Percentiles rank a stretch among this genome's conserved stretches.
Conservation (phyloP, 2,329 filamentous ascomycete genomes). For the Phaeophleospora eucalypticola region DNA sequence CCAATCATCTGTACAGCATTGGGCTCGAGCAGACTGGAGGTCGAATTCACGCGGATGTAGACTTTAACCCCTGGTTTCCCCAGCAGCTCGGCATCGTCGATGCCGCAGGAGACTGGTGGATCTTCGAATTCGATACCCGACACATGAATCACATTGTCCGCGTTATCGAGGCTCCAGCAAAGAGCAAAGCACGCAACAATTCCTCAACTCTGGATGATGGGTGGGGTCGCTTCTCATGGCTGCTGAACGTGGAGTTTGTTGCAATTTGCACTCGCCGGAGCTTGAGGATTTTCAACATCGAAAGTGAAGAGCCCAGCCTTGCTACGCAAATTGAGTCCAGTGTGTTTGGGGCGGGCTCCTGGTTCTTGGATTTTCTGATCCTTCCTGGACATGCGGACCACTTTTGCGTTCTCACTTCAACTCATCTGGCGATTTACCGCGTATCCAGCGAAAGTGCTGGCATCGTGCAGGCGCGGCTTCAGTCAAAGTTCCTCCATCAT, state of each 20-base stretch:
- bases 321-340: slow-evolving; percentile 6
- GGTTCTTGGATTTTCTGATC: slow-evolving; percentile 56
- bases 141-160: slow-evolving; percentile 15
- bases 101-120: slow-evolving; percentile 60
- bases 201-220: slow-evolving; percentile 38
- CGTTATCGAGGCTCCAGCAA: slow-evolving; percentile 4
- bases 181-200: slow-evolving; percentile 30
- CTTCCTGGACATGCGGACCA: slow-evolving; percentile 39
- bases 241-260: slow-evolving; percentile 45
- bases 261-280: slow-evolving; percentile 50
- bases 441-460: slow-evolving; percentile 18
- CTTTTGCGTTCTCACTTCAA: slow-evolving; percentile 51
- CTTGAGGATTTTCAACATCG: slow-evolving; percentile 35
- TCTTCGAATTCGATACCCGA: slow-evolving; percentile 56
- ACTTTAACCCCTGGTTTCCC: slow-evolving; percentile 59
- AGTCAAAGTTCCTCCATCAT: slow-evolving; percentile 49
- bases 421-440: slow-evolving; percentile 42
- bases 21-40: slow-evolving; percentile 51
- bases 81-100: slow-evolving; percentile 65
- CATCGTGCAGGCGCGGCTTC: slow-evolving; percentile 28
- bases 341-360: slow-evolving; percentile 33
- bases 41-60: slow-evolving; percentile 56
- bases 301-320: slow-evolving; percentile 13
- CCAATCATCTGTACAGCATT: slow-evolving; percentile 55
- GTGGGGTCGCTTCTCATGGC: slow-evolving; percentile 51